These are phyloP conservation scores for Auricularia sp. DNA, from an alignment of 768 basidiomycete genomes.

Conservation along the genomic window DNA sequence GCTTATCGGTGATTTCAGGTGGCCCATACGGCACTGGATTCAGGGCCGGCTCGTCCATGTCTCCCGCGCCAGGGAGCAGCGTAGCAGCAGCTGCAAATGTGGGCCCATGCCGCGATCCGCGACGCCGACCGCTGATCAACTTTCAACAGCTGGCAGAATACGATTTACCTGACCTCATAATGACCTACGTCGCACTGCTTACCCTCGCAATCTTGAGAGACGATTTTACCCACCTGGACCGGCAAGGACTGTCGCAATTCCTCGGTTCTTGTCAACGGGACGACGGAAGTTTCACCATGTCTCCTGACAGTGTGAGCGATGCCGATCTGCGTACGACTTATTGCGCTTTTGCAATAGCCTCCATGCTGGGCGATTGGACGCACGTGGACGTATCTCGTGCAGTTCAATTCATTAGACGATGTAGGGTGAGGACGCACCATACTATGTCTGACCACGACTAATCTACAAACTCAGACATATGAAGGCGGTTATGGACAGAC, in stretches of 20 bases:
- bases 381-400: constrained; percentile 55
- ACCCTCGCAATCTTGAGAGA: constrained; percentile 82
- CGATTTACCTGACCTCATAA: constrained; percentile 75
- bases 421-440: constrained; percentile 45
- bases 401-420: constrained; percentile 53
- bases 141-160: constrained; percentile 28
- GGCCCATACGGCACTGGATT: constrained; percentile 56
- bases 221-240: constrained; percentile 63
- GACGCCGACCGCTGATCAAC: constrained; percentile 1
- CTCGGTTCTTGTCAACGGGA: constrained; percentile 60
- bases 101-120: constrained; percentile 8
- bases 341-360: constrained; percentile 76
- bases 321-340: constrained; percentile 77
- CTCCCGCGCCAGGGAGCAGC: constrained; percentile 19
- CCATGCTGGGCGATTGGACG: constrained; percentile 72
- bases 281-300: constrained; percentile 49
- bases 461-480: constrained; percentile 48
- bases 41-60: constrained; percentile 48
- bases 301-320: constrained; percentile 29
- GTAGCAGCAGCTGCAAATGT: constrained; percentile 13
- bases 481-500: constrained; percentile 89
- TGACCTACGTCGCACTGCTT: constrained; percentile 87
- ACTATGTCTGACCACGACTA: background rate
- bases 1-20: constrained; percentile 25
- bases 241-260: constrained; percentile 54